Base-by-base conservation (phyloP, 805 yeast genomes). In the Brettanomyces sp. region DNA sequence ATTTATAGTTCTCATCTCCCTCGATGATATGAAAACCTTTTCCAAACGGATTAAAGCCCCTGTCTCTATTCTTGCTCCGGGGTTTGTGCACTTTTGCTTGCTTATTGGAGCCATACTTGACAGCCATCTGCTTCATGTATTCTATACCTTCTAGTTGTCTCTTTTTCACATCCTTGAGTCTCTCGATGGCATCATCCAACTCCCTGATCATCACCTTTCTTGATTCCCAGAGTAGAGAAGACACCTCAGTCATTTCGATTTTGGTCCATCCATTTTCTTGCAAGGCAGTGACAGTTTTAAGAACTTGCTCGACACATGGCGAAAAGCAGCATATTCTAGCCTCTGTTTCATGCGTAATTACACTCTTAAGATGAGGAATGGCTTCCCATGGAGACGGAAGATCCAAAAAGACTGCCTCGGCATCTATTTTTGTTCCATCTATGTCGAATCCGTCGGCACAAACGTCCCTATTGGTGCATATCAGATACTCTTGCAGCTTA, bases 321-420 rank as follows among this genome's bases (percentile, higher is more conserved):
- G 95, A 86, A 60, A 93, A 93, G 64, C 99, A 93, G 65, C 99
- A 93, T 45, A 93, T 74, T 3, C 85, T 80, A 22, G 80, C 85
- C 25, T 72, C 69, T 46, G 72, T 68, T 18, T 66, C 66, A 7
- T 67, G 62, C 7, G 84, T 66, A 13, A 85, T 72, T 1, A 85
- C 95, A 2, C 54, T 44, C 11, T 70, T 66, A 41, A 91, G 65
- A 63, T 84, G 82, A 5, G 88, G 87, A 45, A 93, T 84, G 5
- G 99, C 99, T 35, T 79, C 80, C 97, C 98, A 91, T 7, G 99
- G 99, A 4, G 96, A 81, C 3, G 99, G 99, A 42, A 93, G 72
- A 61, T 93, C 99, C 51, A 93, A 71, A 57, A 93, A 93, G 0
- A 93, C 77, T 2, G 82, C 80, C 47, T 82, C 82, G 0, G 89